Base-by-base conservation (phyloP, 148 eudicot genomes). In the Agrostemma githago region DNA sequence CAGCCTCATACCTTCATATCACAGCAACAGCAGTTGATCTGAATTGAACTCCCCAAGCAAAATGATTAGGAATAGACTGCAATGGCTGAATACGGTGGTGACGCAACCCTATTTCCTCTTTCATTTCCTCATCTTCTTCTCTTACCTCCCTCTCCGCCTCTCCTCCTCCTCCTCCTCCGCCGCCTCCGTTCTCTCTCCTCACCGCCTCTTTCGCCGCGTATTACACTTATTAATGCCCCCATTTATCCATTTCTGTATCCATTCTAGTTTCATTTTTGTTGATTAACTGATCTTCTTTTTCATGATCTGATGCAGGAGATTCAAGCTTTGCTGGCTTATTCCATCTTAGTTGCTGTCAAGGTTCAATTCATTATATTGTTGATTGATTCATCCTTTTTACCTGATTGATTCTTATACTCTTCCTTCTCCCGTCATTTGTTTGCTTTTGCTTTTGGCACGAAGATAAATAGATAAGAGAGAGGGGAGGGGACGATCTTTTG, bases 131-230 rank as follows among this genome's bases (percentile, higher is more conserved):
- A 66, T 78, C 6, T 92, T 92, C 84, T 95, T 95, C 89, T 89
- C 97, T 59, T 95, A 92, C 79, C 80, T 95, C 57, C 92, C 99
- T 5, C 56, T 95, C 71, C 96, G 97, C 19, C 67, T 86, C 76
- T 82, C 99, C 76, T 26, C 34, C 34, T 81, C 99, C 76, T 82
- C 99, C 76, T 26, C 34, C 34, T 81, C 99, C 51, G 86, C 97
- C 65, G 62, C 84, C 19, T 74, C 82, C 15, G 44, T 89, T 68
- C 81, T 94, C 82, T 83, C 90, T 60, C 84, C 89, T 70, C 67
- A 71, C 70, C 84, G 79, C 66, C 90, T 95, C 66, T 88, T 92
- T 57, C 90, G 86, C 82, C 91, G 97, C 6, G 99, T 95, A 88
- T 14, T 26, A 26, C 34, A 26, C 34, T 26, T 26, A 26, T 26